Base-by-base conservation (phyloP, 1,284 basidiomycete genomes). In the Filobasidium uniguttulatum region DNA sequence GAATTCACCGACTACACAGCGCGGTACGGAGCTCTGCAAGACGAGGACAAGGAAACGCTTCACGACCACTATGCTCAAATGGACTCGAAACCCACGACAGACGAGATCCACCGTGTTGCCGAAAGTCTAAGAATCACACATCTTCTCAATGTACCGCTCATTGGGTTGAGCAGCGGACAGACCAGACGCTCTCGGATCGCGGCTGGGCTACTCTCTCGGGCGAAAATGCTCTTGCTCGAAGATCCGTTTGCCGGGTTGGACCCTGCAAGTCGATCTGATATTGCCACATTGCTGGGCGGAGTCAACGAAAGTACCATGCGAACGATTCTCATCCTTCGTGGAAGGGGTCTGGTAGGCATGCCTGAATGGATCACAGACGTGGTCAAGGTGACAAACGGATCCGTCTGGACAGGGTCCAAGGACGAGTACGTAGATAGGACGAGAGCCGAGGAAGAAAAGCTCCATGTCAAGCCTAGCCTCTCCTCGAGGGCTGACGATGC, bases 1-100 rank as follows among this genome's bases (percentile, higher is more conserved):
- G 84, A 76, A n/a, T 96, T 94, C 66, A 83, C 83, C 54, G 89
- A 94, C 67, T 93, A 83, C 62, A 85, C 86, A 0, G 85, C 87
- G 1, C 79, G 88, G 3, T 96, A 91, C 62, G 87, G 85, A 20
- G 81, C 84, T 0, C 75, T 90, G 33, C 74, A 83, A 17, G 87
- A 91, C 33, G 84, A 83, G 61, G 86, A 91, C 62, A 73, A 75
- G 30, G 63, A 78, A 48, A 89, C 85, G 0, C 71, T 88, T 3
- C 71, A 79, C 7, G 72, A 86, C 56, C 80, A 77, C 46, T 77
- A 59, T 1, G 45, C 62, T 37, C 62, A 59, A 1, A 49, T 68
- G 7, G 51, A 62, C 50, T 59, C 60, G 36, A 45, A 58, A 50
- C 56, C 62, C n/a, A 30, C 51, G 9, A 23, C 75, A 5, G 77